Conservation (phyloP, 495 filamentous ascomycete genomes). For the Lepraria neglecta region DNA sequence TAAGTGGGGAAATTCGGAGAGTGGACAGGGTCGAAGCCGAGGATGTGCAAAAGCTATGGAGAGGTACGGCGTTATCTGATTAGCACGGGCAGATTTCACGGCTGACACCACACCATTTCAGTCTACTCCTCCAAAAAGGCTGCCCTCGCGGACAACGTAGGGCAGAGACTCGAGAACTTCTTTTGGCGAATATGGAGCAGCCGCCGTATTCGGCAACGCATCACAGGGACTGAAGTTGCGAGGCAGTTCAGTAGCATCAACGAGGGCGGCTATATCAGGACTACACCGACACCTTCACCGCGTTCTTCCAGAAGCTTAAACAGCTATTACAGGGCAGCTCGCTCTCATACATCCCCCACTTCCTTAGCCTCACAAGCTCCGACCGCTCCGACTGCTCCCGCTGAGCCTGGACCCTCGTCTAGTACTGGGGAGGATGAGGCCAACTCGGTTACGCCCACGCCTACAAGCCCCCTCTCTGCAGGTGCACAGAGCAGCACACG, state of each 20-base stretch:
- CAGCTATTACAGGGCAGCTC: slow-evolving; percentile 11
- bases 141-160: slow-evolving; percentile 37
- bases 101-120: slow-evolving; percentile 21
- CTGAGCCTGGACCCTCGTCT: background rate
- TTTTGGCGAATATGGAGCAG: slow-evolving; percentile 51
- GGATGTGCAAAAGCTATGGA: slow-evolving; percentile 41
- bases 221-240: slow-evolving; percentile 37
- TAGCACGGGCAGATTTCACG: background rate
- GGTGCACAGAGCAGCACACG: background rate
- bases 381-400: slow-evolving; percentile 2
- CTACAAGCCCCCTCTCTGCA: slow-evolving; percentile 14
- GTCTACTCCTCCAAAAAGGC: slow-evolving; percentile 40
- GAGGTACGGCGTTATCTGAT: slow-evolving; percentile 33
- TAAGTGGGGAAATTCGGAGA: slow-evolving; percentile 32
- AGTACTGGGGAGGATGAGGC: slow-evolving; percentile 1
- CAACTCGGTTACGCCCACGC: slow-evolving; percentile 18
- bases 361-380: slow-evolving; percentile 1
- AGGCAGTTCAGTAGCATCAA: slow-evolving; percentile 41
- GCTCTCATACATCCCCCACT: background rate
- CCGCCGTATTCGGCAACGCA: slow-evolving; percentile 26
- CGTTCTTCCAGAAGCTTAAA: slow-evolving; percentile 19
- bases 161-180: slow-evolving; percentile 45
- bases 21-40: slow-evolving; percentile 34
- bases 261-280: slow-evolving; percentile 29
- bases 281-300: slow-evolving; percentile 29